Percentiles rank a stretch among this genome's conserved stretches.
phyloP scores from a whole-genome alignment of 441 rosid species.

The Brassica hybrid region DNA sequence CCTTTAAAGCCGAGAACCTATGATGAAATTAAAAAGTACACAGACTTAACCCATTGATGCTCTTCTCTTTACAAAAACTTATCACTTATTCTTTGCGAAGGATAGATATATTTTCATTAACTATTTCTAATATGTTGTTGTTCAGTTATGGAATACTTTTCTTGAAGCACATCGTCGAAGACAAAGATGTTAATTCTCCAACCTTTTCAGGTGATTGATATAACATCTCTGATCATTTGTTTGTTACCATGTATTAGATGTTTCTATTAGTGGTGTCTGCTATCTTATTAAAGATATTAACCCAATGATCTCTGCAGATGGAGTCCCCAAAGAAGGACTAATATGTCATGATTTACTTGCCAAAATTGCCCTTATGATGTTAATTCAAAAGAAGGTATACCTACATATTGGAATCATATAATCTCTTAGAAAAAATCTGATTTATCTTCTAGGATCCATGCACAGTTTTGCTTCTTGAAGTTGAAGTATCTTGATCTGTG shows the following conservation, averaged over 20 bases:
- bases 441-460: background rate
- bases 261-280: background rate
- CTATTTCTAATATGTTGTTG: background rate
- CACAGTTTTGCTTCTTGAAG: conserved; percentile 5
- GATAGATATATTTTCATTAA: background rate
- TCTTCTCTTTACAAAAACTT: conserved; percentile 2
- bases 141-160: conserved; percentile 74
- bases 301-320: conserved; percentile 58
- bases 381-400: conserved; percentile 69
- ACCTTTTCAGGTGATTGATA: conserved; percentile 66
- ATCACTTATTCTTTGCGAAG: background rate
- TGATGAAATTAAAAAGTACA: conserved; percentile 73
- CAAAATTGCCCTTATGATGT: conserved; percentile 61
- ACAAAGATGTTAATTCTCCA: conserved; percentile 45
- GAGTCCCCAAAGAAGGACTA: conserved; percentile 86
- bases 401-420: conserved; percentile 19
- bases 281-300: conserved; percentile 12
- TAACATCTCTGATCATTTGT: conserved; percentile 6
- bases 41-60: conserved; percentile 25
- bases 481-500: background rate
- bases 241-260: background rate
- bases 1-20: conserved; percentile 71
- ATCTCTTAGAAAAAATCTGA: background rate
- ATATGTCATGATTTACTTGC: conserved; percentile 62
- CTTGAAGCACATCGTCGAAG: conserved; percentile 72